phyloP scores from a whole-genome alignment of 2,329 filamentous ascomycete species.

The Colletotrichum eremochloae region DNA sequence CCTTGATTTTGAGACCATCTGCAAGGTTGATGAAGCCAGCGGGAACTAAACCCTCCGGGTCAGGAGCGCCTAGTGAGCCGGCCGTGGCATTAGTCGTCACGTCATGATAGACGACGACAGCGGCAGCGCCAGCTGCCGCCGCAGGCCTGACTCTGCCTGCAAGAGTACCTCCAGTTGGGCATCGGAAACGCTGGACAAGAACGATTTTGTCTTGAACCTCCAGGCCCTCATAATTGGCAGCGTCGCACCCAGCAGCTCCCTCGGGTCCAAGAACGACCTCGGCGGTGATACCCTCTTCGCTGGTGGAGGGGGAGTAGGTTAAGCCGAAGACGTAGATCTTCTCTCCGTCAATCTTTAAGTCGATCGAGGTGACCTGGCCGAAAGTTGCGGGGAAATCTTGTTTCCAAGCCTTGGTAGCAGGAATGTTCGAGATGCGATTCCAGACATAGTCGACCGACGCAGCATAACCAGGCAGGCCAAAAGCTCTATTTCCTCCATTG shows the following conservation, averaged over 20 bases:
- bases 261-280: conserved; percentile 49
- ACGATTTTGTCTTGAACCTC: conserved; percentile 51
- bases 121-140: conserved; percentile 48
- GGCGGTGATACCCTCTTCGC: conserved; percentile 56
- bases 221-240: conserved; percentile 46
- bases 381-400: conserved; percentile 60
- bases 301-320: conserved; percentile 62
- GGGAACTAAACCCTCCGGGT: conserved; percentile 48
- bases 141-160: conserved; percentile 50
- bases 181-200: conserved; percentile 50
- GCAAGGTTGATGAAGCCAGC: conserved; percentile 50
- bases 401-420: conserved; percentile 56
- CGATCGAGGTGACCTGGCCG: conserved; percentile 40
- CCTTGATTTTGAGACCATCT: conserved; percentile 57
- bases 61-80: conserved; percentile 47
- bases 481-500: conserved; percentile 67
- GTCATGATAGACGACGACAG: conserved; percentile 52
- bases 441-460: conserved; percentile 65
- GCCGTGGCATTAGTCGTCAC: conserved; percentile 50
- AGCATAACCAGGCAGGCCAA: conserved; percentile 63
- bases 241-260: conserved; percentile 46
- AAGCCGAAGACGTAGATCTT: conserved; percentile 51
- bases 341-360: conserved; percentile 45
- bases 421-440: conserved; percentile 57
- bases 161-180: conserved; percentile 50